phyloP scores from a whole-genome alignment of 2,329 filamentous ascomycete species.

The Fusarium sp. region DNA sequence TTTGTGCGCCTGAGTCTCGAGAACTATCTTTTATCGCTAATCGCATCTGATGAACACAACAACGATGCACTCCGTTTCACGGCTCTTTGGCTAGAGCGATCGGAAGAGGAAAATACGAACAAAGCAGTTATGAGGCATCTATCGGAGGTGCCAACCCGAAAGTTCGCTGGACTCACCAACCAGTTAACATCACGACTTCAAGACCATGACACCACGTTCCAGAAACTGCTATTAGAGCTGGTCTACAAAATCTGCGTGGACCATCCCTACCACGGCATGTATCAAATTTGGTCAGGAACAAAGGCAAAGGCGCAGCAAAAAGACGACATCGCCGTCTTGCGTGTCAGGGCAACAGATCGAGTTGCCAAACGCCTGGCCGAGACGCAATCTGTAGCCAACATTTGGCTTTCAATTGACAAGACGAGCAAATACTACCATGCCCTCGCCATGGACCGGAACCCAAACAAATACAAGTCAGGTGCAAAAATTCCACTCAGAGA shows the following conservation, averaged over 20 bases:
- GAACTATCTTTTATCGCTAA: constrained; percentile 89
- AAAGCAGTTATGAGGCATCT: constrained; percentile 78
- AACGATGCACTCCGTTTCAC: constrained; percentile 93
- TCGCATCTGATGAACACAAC: constrained; percentile 87
- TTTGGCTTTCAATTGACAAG: constrained; percentile 79
- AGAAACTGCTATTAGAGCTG: constrained; percentile 77
- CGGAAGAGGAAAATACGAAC: constrained; percentile 81
- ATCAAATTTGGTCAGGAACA: constrained; percentile 90
- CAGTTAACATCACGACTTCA: constrained; percentile 94
- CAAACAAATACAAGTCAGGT: constrained; percentile 74
- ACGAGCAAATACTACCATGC: constrained; percentile 75
- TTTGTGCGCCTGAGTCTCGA: constrained; percentile 91
- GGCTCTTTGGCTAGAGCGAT: constrained; percentile 91
- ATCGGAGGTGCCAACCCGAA: constrained; percentile 82
- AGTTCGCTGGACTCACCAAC: constrained; percentile 94
- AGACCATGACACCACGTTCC: constrained; percentile 77
- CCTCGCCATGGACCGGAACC: constrained; percentile 74
- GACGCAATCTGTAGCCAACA: constrained; percentile 62
- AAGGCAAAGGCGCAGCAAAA: constrained; percentile 75
- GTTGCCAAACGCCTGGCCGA: constrained; percentile 72
- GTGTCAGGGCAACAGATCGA: constrained; percentile 77
- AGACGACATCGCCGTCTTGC: constrained; percentile 79
- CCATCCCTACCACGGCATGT: constrained; percentile 97
- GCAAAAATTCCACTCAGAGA: constrained; percentile 74
- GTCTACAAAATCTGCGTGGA: constrained; percentile 88